A percentile compares a stretch with the other conserved stretches of the same genome.
These are phyloP conservation scores for Serendipita sp. DNA, from an alignment of 768 basidiomycete genomes.

Conservation along the genomic window DNA sequence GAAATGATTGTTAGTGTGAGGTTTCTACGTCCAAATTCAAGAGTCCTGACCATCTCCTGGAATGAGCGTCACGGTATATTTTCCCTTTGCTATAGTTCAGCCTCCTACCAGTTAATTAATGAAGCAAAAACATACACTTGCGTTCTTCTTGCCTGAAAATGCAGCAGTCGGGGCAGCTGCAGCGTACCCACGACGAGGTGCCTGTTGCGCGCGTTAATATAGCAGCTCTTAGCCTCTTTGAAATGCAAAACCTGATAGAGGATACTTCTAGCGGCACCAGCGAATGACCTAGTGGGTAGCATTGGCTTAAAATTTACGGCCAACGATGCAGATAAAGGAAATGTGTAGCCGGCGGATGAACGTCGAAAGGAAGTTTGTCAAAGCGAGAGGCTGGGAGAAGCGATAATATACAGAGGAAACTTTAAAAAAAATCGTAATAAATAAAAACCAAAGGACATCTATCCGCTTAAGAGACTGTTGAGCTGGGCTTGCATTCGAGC, in stretches of 20 bases:
- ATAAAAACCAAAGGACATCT: slow-evolving; percentile 11
- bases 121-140: slow-evolving; percentile 44
- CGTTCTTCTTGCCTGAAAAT: slow-evolving; percentile 78
- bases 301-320: slow-evolving; percentile 4
- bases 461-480: slow-evolving; percentile 62
- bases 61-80: slow-evolving; percentile 91
- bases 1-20: slow-evolving; percentile 9
- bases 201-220: slow-evolving; percentile 20
- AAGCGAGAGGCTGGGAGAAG: slow-evolving; percentile 3
- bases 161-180: slow-evolving; percentile 67
- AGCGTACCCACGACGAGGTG: slow-evolving; percentile 43
- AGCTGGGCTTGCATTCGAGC: slow-evolving; percentile 81
- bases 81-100: slow-evolving; percentile 43
- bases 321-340: no score
- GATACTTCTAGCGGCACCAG: slow-evolving; percentile 9
- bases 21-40: slow-evolving; percentile 10
- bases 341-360: background rate
- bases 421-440: background rate
- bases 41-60: slow-evolving; percentile 73
- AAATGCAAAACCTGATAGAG: slow-evolving; percentile 4
- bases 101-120: background rate
- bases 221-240: background rate
- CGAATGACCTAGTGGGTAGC: slow-evolving; percentile 11
- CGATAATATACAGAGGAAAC: background rate
- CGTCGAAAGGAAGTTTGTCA: background rate